A percentile compares a stretch with the other conserved stretches of the same genome.
Evolutionary conservation across 1,284 basidiomycete genomes (phyloP).

Genomic region (Pseudozyma thailandica): DNA sequence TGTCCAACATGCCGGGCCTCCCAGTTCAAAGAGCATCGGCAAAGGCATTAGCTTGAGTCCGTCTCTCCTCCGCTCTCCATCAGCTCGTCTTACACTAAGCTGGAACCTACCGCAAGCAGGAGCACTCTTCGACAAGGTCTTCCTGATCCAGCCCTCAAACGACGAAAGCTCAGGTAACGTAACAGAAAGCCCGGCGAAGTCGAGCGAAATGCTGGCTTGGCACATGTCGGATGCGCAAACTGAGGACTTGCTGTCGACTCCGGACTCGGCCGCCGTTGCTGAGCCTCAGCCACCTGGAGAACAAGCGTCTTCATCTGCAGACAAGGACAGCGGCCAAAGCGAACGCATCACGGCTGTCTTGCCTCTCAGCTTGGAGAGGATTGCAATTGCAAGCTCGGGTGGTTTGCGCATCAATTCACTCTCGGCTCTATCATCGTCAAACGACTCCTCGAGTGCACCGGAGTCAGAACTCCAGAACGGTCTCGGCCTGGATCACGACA

Average conservation of each 20-base stretch:
- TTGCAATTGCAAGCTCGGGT: slow-evolving; percentile 27
- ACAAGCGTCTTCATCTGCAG: no score
- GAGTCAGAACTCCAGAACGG: slow-evolving; percentile 5
- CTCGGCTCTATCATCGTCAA: slow-evolving; percentile 11
- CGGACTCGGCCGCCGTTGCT: not conserved
- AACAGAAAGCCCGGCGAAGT: not conserved
- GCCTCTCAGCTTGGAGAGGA: slow-evolving; percentile 43
- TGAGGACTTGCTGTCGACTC: slow-evolving; percentile 13
- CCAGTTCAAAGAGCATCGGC: not conserved
- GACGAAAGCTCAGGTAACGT: not conserved
- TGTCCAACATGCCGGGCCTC: slow-evolving; percentile 5
- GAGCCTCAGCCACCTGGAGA: not conserved
- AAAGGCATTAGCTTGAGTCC: not conserved
- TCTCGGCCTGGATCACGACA: slow-evolving; percentile 17
- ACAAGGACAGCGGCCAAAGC: not conserved
- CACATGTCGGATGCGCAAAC: slow-evolving; percentile 13
- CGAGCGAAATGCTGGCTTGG: slow-evolving; percentile 16
- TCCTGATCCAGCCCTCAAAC: slow-evolving; percentile 14
- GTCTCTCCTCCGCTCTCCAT: not conserved
- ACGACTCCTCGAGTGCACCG: not conserved
- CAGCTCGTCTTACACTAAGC: slow-evolving; percentile 16
- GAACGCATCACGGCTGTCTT: slow-evolving; percentile 25
- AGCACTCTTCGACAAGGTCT: slow-evolving; percentile 21
- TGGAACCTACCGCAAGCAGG: slow-evolving; percentile 33
- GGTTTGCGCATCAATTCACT: slow-evolving; percentile 19